Percentiles rank a stretch among this genome's conserved stretches.
Evolutionary conservation across 2,329 filamentous ascomycete species (phyloP).

Genomic region (Escovopsis weberi): DNA sequence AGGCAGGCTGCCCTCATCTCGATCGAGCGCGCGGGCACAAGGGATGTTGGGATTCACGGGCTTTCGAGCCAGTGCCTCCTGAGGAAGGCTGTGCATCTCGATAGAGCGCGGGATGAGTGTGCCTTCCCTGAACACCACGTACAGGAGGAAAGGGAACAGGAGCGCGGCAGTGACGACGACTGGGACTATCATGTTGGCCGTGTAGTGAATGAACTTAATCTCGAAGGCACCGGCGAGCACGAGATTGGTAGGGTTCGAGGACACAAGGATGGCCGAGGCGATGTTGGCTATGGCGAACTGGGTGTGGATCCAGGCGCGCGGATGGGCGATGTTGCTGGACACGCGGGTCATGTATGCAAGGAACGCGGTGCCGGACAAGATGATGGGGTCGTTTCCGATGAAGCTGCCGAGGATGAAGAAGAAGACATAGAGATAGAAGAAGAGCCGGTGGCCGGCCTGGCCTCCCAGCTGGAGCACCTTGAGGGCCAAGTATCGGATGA

Average conservation of each 20-base stretch:
- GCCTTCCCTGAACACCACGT: conserved; percentile 51
- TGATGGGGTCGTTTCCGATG: conserved; percentile 64
- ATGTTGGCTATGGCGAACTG: conserved; percentile 63
- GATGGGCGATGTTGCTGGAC: conserved; percentile 56
- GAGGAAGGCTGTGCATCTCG: conserved; percentile 51
- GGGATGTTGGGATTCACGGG: conserved; percentile 64
- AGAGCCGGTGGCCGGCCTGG: conserved; percentile 50
- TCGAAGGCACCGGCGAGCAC: conserved; percentile 58
- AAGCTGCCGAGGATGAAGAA: conserved; percentile 54
- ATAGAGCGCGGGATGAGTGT: conserved; percentile 50
- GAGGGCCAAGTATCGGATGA: conserved; percentile 57
- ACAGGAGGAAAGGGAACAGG: conserved; percentile 55
- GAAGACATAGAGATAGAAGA: conserved; percentile 60
- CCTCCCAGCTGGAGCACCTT: conserved; percentile 55
- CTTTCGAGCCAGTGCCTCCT: conserved; percentile 36
- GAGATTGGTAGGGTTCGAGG: conserved; percentile 64
- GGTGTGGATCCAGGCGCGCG: conserved; percentile 57
- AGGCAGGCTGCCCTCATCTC: conserved; percentile 30
- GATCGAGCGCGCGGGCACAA: conserved; percentile 40
- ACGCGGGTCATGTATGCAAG: conserved; percentile 65
- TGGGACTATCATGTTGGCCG: conserved; percentile 64
- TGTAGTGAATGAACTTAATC: conserved; percentile 60
- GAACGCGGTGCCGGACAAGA: conserved; percentile 59
- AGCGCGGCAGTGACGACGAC: conserved; percentile 53
- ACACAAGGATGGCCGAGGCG: conserved; percentile 60